These are phyloP conservation scores for Botryotinia convoluta DNA, from an alignment of 2,329 filamentous ascomycete species.

Conservation along the genomic window DNA sequence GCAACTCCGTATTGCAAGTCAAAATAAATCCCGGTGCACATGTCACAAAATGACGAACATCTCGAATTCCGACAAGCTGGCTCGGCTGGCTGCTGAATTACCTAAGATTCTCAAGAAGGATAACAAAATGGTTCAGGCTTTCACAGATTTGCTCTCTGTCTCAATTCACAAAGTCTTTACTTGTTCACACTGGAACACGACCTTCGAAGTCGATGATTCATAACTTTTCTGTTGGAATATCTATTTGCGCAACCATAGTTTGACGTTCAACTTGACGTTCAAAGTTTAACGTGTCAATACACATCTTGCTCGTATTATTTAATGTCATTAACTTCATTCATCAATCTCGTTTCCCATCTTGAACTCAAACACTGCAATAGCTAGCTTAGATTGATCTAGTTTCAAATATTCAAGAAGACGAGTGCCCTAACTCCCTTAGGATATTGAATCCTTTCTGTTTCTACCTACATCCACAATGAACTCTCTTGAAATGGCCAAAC, in stretches of 20 bases:
- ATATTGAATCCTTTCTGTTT: neutral
- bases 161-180: neutral
- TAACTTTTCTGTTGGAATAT: neutral
- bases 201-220: neutral
- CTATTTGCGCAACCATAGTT: neutral
- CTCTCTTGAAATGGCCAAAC: neutral
- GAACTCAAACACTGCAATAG: neutral
- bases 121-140: neutral
- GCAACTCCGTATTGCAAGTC: neutral
- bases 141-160: neutral
- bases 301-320: neutral
- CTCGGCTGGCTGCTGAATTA: neutral
- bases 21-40: too few species aligned
- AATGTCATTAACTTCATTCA: neutral
- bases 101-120: neutral
- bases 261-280: neutral
- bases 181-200: neutral
- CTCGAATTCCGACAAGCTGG: neutral
- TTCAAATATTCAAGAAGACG: neutral
- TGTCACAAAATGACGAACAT: neutral
- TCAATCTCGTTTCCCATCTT: neutral
- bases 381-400: neutral
- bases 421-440: neutral
- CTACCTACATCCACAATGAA: neutral
- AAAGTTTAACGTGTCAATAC: neutral